phyloP scores from a whole-genome alignment of 345 rosid species.

The Aethionema arabicum region DNA sequence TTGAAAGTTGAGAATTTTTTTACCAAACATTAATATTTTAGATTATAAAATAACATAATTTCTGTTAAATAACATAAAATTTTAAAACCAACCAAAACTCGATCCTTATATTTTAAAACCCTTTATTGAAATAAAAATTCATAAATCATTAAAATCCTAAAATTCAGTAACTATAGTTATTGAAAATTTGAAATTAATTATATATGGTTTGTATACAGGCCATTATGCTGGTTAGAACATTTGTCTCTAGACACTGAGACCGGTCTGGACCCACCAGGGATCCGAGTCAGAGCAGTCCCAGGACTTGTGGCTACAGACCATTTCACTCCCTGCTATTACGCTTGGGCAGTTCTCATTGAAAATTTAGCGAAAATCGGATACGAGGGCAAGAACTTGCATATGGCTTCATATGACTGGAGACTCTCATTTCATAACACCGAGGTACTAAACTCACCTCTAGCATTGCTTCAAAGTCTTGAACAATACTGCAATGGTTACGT shows the following conservation, averaged over 20 bases:
- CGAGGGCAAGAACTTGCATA: constrained; percentile 65
- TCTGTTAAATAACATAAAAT: neutral
- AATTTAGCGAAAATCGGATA: constrained; percentile 79
- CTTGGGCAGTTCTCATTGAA: constrained; percentile 73
- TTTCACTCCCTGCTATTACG: constrained; percentile 60
- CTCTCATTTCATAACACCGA: constrained; percentile 67
- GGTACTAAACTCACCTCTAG: constrained; percentile 26
- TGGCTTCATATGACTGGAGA: constrained; percentile 76
- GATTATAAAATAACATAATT: too few relatives aligned
- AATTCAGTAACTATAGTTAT: neutral
- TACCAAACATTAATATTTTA: too few relatives aligned
- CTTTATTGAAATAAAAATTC: neutral
- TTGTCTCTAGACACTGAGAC: constrained; percentile 65
- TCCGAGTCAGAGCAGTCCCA: constrained; percentile 58
- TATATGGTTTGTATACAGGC: constrained; percentile 40
- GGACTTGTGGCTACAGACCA: constrained; percentile 65
- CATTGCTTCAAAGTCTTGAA: too few relatives aligned
- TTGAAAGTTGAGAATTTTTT: too few relatives aligned
- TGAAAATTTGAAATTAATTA: constrained; percentile 1
- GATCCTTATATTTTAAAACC: neutral
- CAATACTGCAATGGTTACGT: too few relatives aligned
- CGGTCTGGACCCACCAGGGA: constrained; percentile 74
- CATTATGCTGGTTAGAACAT: constrained; percentile 75
- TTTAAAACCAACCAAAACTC: neutral
- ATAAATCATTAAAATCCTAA: too few relatives aligned